Evolutionary conservation across 2,329 filamentous ascomycete species (phyloP), one percentile per base, ranked within the genome.

Genomic region (Lizonia empirigonia): DNA sequence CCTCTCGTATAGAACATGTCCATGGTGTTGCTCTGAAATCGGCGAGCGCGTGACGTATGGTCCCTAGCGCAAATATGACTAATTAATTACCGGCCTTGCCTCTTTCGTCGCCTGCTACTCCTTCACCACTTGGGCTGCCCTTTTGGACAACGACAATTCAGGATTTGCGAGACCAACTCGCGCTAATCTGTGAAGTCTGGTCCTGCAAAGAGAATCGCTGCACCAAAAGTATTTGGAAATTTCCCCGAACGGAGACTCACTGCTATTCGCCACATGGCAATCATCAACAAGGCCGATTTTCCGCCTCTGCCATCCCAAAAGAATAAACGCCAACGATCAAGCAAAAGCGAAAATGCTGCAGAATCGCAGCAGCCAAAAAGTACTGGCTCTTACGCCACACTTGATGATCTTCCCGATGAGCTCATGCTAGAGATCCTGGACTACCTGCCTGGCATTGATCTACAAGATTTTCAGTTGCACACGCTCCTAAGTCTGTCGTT

Each of bases 331-430:
- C 39, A 16, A 13, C 29, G 27, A 24, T 24, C 24, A 13, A 36
- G 26, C 15, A 39, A 35, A 23, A 33, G 18, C 1, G 23, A 24
- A 29, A 9, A 1, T 13, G 18, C 13, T 16, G 13, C 8, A 20
- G 16, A 16, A 13, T 6, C 4, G 8, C 23, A 36, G 10, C 18
- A 24, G 4, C 10, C 24, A n/a, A 44, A 34, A 13, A 5, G 7
- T 20, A 10, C 15, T 23, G 19, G 18, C 2, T 9, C 18, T 12
- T 24, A 10, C 15, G 44, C 53, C 19, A 56, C 62, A 7, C 29
- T 69, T 9, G 46, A 53, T 23, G 54, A 65, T 36, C 56, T 71
- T 8, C 67, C 68, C 1, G 61, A 65, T 32, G 68, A 71, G 45
- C 56, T 70, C 1, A 42, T 69, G n/a, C 42, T 67, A 3, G 40